Conservation (phyloP, 805 yeast species). For the Pichia eremophila region DNA sequence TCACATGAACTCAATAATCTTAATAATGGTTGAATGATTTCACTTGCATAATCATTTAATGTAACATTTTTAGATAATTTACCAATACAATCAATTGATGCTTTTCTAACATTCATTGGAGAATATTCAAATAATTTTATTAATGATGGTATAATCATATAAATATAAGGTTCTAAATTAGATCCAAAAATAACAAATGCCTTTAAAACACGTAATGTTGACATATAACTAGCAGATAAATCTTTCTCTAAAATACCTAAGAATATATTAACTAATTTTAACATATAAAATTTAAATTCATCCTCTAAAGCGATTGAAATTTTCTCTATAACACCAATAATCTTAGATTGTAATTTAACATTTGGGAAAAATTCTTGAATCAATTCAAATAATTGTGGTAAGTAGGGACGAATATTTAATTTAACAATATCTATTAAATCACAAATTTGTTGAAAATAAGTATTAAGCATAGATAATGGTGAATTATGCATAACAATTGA, state of each 20-base stretch:
- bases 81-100: slow-evolving; percentile 78
- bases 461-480: slow-evolving; percentile 70
- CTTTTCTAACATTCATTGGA: slow-evolving; percentile 51
- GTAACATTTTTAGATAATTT: slow-evolving; percentile 64
- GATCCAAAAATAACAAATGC: slow-evolving; percentile 82
- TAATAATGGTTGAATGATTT: slow-evolving; percentile 79
- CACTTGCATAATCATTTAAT: slow-evolving; percentile 78
- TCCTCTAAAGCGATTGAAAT: slow-evolving; percentile 82
- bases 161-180: slow-evolving; percentile 81
- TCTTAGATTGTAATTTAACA: slow-evolving; percentile 60
- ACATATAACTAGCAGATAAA: slow-evolving; percentile 47
- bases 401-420: slow-evolving; percentile 79
- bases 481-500: slow-evolving; percentile 75
- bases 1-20: slow-evolving; percentile 41
- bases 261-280: slow-evolving; percentile 67
- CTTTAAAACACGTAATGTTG: slow-evolving; percentile 65
- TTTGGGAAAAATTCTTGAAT: slow-evolving; percentile 66
- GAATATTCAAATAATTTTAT: slow-evolving; percentile 71
- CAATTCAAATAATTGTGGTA: slow-evolving; percentile 64
- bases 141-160: slow-evolving; percentile 77
- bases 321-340: slow-evolving; percentile 72
- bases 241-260: slow-evolving; percentile 70
- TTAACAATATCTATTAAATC: slow-evolving; percentile 73
- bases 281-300: slow-evolving; percentile 79
- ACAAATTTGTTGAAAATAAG: slow-evolving; percentile 82